A percentile compares a stretch with the other conserved stretches of the same genome.
Evolutionary conservation across 2,329 filamentous ascomycete genomes (phyloP).

Genomic region (Penicillium sp.): DNA sequence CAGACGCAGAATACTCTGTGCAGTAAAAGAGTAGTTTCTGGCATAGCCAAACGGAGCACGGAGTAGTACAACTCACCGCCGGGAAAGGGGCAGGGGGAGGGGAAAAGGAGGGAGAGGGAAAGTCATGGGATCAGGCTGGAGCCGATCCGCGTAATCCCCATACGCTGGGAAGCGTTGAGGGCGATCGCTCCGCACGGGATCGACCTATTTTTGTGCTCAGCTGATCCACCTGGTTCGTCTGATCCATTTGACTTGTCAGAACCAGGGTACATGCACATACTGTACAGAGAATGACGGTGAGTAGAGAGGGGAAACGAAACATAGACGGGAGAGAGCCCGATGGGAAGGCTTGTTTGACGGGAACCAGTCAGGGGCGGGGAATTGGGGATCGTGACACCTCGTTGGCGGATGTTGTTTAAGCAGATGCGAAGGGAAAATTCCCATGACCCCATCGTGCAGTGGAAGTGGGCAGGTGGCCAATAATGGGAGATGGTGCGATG

Average conservation of each 20-base stretch:
- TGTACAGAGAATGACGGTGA: not conserved
- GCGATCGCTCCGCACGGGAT: not conserved
- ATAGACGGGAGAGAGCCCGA: not conserved
- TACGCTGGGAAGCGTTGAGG: not conserved
- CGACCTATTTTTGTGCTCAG: not conserved
- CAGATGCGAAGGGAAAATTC: not conserved
- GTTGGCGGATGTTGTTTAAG: not conserved
- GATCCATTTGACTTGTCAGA: not conserved
- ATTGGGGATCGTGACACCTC: not conserved
- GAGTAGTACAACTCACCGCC: no score
- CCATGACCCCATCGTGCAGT: conserved; percentile 2
- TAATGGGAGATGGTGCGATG: not conserved
- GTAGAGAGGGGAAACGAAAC: not conserved
- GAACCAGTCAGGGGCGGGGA: not conserved
- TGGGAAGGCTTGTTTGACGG: not conserved
- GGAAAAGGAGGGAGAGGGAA: not conserved
- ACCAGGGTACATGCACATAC: no score
- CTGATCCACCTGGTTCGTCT: not conserved
- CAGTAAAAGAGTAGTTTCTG: no score
- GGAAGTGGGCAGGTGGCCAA: not conserved
- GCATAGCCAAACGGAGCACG: no score
- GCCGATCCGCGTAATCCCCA: not conserved
- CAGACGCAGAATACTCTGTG: no score
- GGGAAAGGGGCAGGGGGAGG: not conserved
- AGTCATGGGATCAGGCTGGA: not conserved